phyloP scores from a whole-genome alignment of 169 alveolate species.

The Babesia sp. region DNA sequence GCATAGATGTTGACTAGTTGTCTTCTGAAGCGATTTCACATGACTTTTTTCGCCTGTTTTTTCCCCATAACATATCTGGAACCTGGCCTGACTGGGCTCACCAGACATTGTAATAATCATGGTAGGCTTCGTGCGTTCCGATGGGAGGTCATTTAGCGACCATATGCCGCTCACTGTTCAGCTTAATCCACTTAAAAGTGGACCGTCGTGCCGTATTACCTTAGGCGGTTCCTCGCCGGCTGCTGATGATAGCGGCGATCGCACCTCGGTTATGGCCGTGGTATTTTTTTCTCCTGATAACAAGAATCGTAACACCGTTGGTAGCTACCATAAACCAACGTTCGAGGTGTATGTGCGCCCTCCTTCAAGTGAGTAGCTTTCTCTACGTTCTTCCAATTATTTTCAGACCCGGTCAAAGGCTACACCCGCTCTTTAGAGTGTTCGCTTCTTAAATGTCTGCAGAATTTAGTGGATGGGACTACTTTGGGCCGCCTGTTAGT shows the following conservation, averaged over 20 bases:
- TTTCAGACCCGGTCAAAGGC: constrained; percentile 35
- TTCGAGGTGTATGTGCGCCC: constrained; percentile 64
- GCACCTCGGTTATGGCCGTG: constrained; percentile 52
- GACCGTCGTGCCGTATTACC: constrained; percentile 54
- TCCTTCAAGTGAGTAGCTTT: constrained; percentile 20
- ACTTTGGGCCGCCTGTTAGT: constrained; percentile 38
- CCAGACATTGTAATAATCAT: constrained; percentile 22
- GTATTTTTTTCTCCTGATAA: constrained; percentile 30
- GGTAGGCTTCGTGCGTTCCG: constrained; percentile 25
- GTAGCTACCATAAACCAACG: constrained; percentile 41
- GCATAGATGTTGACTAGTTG: constrained; percentile 52
- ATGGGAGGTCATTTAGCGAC: constrained; percentile 36
- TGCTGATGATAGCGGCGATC: constrained; percentile 14
- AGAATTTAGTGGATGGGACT: constrained; percentile 19
- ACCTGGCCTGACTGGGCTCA: background rate
- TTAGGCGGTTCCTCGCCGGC: constrained; percentile 20
- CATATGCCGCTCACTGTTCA: constrained; percentile 31
- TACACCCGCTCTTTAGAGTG: constrained; percentile 39
- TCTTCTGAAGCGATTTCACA: background rate
- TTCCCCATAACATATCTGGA: background rate
- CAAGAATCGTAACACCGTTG: constrained; percentile 38
- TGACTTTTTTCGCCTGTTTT: background rate
- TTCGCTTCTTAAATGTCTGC: constrained; percentile 28
- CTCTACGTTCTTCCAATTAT: background rate
- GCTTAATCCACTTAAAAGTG: constrained; percentile 47